Base-by-base conservation (phyloP, 2,329 filamentous ascomycete genomes). In the Ceratocystis harringtonii region DNA sequence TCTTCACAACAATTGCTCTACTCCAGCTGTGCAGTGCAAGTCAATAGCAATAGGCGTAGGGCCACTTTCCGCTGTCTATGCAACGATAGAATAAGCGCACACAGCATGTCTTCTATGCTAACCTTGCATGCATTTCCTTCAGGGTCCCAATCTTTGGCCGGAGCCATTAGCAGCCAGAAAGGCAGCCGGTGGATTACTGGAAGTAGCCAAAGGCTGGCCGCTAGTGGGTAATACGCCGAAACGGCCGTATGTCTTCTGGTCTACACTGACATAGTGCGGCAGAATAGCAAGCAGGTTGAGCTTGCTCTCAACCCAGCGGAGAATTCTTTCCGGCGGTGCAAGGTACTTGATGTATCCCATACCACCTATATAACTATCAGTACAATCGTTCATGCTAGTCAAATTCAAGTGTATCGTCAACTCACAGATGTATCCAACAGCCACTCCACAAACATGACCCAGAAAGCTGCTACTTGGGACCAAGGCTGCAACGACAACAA, bases 171-270 rank as follows among this genome's bases (percentile, higher is more conserved):
- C 64, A 19, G 82, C 84, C 57, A 88, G 78, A 67, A 88, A 81
- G 65, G 84, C 84, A 70, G 88, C 78, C 1, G 80, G 78, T 17
- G 80, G 74, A 5, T 48, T 67, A 17, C 30, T 62, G 50, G 63
- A 62, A 15, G 76, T 72, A 58, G 72, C 71, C 44, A 74, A 71
- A 19, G 75, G 72, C 65, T 75, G 73, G 50, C 72, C 72, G 69
- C 71, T 78, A 1, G 84, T 81, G 1, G 92, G 92, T 66, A 97
- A 78, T 15, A 96, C 88, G 1, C 92, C 92, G 71, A 95, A 96
- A 64, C 92, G 82, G 6, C 92, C 92, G 72, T 92, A 96, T 5
- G 90, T 96, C 80, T 96, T 96, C 75, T 96, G 92, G 72, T 97
- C 92, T 17, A 96, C 86, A 66, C 89, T 95, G 61, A 97, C 88